Evolutionary conservation across 2,329 filamentous ascomycete species (phyloP), one percentile per base, ranked within the genome.

Genomic region (Canariomyces notabilis): DNA sequence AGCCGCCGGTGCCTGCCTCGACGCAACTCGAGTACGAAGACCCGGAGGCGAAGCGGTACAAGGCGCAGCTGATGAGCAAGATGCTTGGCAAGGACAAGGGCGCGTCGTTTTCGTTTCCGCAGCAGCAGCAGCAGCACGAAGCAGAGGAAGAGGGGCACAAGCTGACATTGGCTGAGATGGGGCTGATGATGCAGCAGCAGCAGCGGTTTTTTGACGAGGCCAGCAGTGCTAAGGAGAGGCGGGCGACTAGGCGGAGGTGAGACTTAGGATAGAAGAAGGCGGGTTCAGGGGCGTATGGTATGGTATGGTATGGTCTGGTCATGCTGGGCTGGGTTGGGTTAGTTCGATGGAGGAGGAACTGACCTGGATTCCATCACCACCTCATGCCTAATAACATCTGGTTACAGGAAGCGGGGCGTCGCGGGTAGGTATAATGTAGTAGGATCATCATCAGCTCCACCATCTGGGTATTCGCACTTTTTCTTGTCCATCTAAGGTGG

Each of bases 21-120:
- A 79, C 77, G 6, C 76, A 81, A 59, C 63, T 81, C 3, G 70
- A 69, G 48, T 80, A 80, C 46, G 66, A 71, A 4, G 74, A 79
- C 47, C 70, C 74, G 0, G 70, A 75, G 15, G 75, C 74, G 2
- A 62, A 67, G 50, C 61, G 65, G 48, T 64, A 64, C 42, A 72
- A 69, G 56, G 67, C 64, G 22, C 62, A 64, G 50, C 55, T 77
- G 15, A 68, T 75, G 65, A 69, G 60, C 42, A 69, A 67, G 52
- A 73, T 76, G 64, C 46, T 61, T 47, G 62, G 57, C 9, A 38
- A 34, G n/a, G 12, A 20, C 21, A 52, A 31, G 32, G 33, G 23
- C 29, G 12, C 26, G 9, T 29, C 26, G 26, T 29, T 29, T 9
- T n/a, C n/a, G n/a, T n/a, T n/a, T 22, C 15, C 26, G 29, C 29